These are phyloP conservation scores for Chaetomiaceae sp. DNA, from an alignment of 2,329 filamentous ascomycete species.

Conservation along the genomic window DNA sequence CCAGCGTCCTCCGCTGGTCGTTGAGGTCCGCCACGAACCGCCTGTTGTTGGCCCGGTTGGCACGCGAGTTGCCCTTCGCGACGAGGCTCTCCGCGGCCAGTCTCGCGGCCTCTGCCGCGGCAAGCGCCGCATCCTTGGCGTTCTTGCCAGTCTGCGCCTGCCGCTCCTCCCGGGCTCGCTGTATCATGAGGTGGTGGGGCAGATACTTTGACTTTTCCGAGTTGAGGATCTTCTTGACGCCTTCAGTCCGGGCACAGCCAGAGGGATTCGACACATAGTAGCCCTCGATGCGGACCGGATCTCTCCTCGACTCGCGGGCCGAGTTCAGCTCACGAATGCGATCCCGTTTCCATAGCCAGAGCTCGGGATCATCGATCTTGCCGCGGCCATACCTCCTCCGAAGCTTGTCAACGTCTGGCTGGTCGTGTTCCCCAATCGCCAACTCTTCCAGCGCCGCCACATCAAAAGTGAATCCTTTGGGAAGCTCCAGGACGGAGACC, in stretches of 20 bases:
- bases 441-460: conserved; percentile 41
- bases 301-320: conserved; percentile 26
- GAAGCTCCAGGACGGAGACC: conserved; percentile 40
- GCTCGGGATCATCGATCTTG: conserved; percentile 43
- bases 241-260: conserved; percentile 85
- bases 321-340: conserved; percentile 52
- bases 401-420: conserved; percentile 44
- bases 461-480: conserved; percentile 40
- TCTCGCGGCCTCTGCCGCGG: conserved; percentile 64
- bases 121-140: conserved; percentile 56
- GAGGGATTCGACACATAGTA: conserved; percentile 81
- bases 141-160: conserved; percentile 63
- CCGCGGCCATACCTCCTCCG: conserved; percentile 40
- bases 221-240: conserved; percentile 90
- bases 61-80: conserved; percentile 83
- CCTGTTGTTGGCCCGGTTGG: conserved; percentile 91
- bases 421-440: conserved; percentile 39
- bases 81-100: conserved; percentile 73
- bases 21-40: conserved; percentile 92
- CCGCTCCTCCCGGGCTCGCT: conserved; percentile 85
- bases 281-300: conserved; percentile 43
- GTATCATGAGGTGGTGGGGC: conserved; percentile 93
- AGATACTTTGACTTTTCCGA: conserved; percentile 98
- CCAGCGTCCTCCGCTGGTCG: conserved; percentile 82
- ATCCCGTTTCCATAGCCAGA: conserved; percentile 54